Base-by-base conservation (phyloP, 257 asterid genomes). In the Solanum acaule region DNA sequence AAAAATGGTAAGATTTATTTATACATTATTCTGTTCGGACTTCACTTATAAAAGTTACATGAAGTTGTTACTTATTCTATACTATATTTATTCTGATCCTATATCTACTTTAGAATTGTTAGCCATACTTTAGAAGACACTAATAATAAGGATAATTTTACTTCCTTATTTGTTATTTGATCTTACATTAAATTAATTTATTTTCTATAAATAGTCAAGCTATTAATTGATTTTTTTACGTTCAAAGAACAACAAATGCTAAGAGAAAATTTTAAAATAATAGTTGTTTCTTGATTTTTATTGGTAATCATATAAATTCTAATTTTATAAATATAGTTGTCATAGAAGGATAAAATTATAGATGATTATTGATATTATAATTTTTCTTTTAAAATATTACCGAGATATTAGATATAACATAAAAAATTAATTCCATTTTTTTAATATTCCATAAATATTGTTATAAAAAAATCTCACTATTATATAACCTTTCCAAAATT, bases 1-100 rank as follows among this genome's bases (percentile, higher is more conserved):
- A 10, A 4, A 0, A 61, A n/a, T 10, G 1, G 1, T n/a, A 65
- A 5, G 2, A 65, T 65, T 65, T 63, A 10, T 65, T 25, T 65
- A 4, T 11, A 11, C 0, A 0, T 65, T 2, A 65, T 25, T 2
- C 0, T 25, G 8, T 18, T 56, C 10, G 2, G 3, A 65, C 3
- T 11, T 1, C 18, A n/a, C 8, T 65, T 65, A 65, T n/a, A 10
- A 65, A 12, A 65, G 15, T n/a, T 5, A 1, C 0, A 4, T n/a
- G 6, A 65, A n/a, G 1, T 65, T 65, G 18, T 65, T 65, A 1
- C 63, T 65, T 65, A n/a, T 65, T n/a, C 4, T 70, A 70, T 14
- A 29, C 10, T 29, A 27, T 29, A 27, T 29, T 68, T 14, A 29
- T 14, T 27, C 23, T 29, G 12, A 29, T 70, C 37, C 3, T 14